These are phyloP conservation scores for Debaryomycetaceae sp. DNA, from an alignment of 1,139 yeast species.

Conservation along the genomic window DNA sequence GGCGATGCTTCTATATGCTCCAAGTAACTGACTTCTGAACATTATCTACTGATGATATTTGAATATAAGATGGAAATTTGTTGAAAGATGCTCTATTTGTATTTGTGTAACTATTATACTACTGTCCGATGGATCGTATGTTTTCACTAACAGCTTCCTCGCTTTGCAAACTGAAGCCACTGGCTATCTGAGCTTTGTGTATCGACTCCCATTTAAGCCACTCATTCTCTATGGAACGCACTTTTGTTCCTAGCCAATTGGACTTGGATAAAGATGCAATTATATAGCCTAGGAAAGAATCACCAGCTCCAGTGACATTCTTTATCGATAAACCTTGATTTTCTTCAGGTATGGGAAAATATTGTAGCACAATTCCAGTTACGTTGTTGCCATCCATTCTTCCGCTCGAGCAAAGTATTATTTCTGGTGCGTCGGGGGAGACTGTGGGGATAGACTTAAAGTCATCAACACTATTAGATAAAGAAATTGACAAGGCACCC, in stretches of 20 bases:
- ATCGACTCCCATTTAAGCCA: conserved; percentile 34
- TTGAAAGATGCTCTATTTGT: too few species aligned
- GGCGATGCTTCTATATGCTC: neutral
- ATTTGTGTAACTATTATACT: neutral
- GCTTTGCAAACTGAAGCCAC: conserved; percentile 44
- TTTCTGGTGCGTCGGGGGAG: conserved; percentile 27
- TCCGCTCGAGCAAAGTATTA: conserved; percentile 17
- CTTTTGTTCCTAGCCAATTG: conserved; percentile 22
- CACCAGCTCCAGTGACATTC: conserved; percentile 74
- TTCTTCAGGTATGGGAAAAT: conserved; percentile 50
- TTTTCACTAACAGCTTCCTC: conserved; percentile 22
- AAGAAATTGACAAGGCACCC: conserved; percentile 54
- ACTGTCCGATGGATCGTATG: conserved; percentile 5
- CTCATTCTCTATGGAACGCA: conserved; percentile 25
- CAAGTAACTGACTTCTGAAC: neutral
- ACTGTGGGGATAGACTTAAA: conserved; percentile 36
- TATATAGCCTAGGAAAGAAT: conserved; percentile 59
- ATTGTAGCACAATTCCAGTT: conserved; percentile 59
- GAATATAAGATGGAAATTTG: too few species aligned
- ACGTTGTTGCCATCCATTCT: conserved; percentile 15
- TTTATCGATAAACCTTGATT: conserved; percentile 28
- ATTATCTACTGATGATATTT: neutral
- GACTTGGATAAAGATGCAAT: conserved; percentile 23
- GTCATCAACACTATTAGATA: conserved; percentile 26
- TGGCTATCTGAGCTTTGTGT: conserved; percentile 51